These are phyloP conservation scores for Fusarium virguliforme DNA, from an alignment of 2,329 filamentous ascomycete genomes.

Conservation along the genomic window DNA sequence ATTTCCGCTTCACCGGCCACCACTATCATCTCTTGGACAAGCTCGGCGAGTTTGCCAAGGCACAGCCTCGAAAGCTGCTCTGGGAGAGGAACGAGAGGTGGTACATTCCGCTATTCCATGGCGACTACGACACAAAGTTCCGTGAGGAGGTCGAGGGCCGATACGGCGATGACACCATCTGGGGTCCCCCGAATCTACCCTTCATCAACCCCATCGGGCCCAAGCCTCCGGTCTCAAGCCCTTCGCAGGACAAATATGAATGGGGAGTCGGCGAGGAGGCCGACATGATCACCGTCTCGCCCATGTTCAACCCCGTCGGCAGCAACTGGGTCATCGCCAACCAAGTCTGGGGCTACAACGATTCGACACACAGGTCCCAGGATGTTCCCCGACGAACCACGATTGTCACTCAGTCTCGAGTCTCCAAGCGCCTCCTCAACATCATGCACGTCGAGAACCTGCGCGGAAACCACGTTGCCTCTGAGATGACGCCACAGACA, in stretches of 20 bases:
- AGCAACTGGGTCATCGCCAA: slow-evolving; percentile 82
- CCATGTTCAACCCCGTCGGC: slow-evolving; percentile 82
- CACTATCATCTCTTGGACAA: slow-evolving; percentile 85
- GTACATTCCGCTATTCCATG: slow-evolving; percentile 80
- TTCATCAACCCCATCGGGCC: slow-evolving; percentile 75
- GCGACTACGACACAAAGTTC: slow-evolving; percentile 77
- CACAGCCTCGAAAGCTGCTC: slow-evolving; percentile 79
- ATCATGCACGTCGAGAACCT: slow-evolving; percentile 85
- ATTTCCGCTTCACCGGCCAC: slow-evolving; percentile 84
- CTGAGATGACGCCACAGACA: slow-evolving; percentile 85
- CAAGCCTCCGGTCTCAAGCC: slow-evolving; percentile 71
- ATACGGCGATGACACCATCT: slow-evolving; percentile 71
- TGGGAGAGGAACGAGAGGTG: slow-evolving; percentile 83
- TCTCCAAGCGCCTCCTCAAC: slow-evolving; percentile 80
- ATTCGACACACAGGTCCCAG: slow-evolving; percentile 64
- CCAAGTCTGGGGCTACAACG: slow-evolving; percentile 78
- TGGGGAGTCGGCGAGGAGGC: slow-evolving; percentile 86
- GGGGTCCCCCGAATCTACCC: slow-evolving; percentile 75
- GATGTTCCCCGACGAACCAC: slow-evolving; percentile 80
- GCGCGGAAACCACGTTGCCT: slow-evolving; percentile 81
- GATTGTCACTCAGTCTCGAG: slow-evolving; percentile 83
- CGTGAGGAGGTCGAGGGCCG: slow-evolving; percentile 73
- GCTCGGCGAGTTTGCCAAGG: slow-evolving; percentile 73
- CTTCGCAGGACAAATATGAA: slow-evolving; percentile 76
- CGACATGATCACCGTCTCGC: slow-evolving; percentile 81